Conservation (phyloP, 2,329 filamentous ascomycete species). For the Hymenoscyphus fructigenus region DNA sequence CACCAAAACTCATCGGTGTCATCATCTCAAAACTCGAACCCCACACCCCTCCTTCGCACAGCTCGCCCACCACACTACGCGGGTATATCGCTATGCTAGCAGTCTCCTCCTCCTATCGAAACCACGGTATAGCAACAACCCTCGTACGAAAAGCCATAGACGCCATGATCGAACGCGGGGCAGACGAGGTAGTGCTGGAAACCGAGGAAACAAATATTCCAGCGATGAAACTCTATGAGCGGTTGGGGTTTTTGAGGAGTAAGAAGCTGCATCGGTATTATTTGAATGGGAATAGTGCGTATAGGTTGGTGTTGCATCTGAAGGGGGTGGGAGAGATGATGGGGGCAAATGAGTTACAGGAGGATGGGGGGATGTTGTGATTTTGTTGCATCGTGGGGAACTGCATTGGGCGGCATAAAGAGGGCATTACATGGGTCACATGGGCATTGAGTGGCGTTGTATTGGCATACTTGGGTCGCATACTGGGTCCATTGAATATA, state of each 20-base stretch:
- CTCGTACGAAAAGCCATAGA: constrained; percentile 90
- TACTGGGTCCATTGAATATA: background rate
- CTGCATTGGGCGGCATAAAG: background rate
- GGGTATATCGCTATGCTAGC: constrained; percentile 99
- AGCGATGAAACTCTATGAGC: constrained; percentile 89
- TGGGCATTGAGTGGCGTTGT: constrained; percentile 5
- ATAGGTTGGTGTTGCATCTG: constrained; percentile 71
- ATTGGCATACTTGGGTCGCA: background rate
- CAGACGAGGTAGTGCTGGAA: constrained; percentile 93
- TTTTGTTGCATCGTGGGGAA: background rate
- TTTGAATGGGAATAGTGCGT: constrained; percentile 93
- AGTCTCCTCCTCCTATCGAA: constrained; percentile 76
- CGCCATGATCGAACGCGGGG: constrained; percentile 78
- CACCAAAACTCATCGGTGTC: constrained; percentile 75
- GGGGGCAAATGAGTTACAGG: constrained; percentile 19
- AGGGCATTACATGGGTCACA: background rate
- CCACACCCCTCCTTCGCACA: constrained; percentile 76
- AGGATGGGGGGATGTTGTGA: background rate
- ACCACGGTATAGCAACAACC: constrained; percentile 82
- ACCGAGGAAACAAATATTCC: constrained; percentile 91
- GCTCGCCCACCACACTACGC: constrained; percentile 61
- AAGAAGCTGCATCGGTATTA: constrained; percentile 96
- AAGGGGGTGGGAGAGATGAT: constrained; percentile 34
- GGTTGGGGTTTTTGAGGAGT: constrained; percentile 85
- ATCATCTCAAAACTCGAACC: constrained; percentile 93